phyloP scores from a whole-genome alignment of 2,329 filamentous ascomycete species.

The Sporothrix sp. region DNA sequence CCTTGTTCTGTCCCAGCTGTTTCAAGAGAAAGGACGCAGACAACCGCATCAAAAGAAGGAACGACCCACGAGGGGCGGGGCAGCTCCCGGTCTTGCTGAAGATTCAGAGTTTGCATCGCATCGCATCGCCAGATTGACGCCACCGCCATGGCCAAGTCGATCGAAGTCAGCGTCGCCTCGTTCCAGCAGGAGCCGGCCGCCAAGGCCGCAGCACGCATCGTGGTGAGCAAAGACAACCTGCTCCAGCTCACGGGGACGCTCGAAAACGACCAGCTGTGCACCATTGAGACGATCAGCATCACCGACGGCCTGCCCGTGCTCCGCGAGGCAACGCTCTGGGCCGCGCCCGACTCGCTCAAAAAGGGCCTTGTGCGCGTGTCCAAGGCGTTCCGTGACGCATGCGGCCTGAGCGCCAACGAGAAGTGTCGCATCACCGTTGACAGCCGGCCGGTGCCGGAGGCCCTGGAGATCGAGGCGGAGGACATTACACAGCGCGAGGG shows the following conservation, averaged over 20 bases:
- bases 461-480: conserved; percentile 48
- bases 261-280: conserved; percentile 16
- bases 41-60: not conserved
- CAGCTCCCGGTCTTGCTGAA: too few species aligned
- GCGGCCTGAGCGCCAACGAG: conserved; percentile 63
- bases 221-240: conserved; percentile 19
- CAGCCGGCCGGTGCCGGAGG: conserved; percentile 37
- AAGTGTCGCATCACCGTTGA: conserved; percentile 44
- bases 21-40: not conserved
- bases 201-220: conserved; percentile 12
- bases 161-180: conserved; percentile 9
- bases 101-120: too few species aligned
- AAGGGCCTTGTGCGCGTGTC: conserved; percentile 46
- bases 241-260: conserved; percentile 16
- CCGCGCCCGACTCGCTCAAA: conserved; percentile 16
- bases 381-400: conserved; percentile 61
- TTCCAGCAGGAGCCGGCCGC: conserved; percentile 11
- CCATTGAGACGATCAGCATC: conserved; percentile 11
- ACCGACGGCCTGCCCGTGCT: not conserved
- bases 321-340: conserved; percentile 16
- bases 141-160: conserved; percentile 8
- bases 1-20: too few species aligned
- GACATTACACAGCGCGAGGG: conserved; percentile 40
- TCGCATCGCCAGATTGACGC: too few species aligned
- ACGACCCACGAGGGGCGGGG: not conserved